Evolutionary conservation across 2,329 filamentous ascomycete species (phyloP), one percentile per base, ranked within the genome.

Genomic region (Colletotrichum limetticola): DNA sequence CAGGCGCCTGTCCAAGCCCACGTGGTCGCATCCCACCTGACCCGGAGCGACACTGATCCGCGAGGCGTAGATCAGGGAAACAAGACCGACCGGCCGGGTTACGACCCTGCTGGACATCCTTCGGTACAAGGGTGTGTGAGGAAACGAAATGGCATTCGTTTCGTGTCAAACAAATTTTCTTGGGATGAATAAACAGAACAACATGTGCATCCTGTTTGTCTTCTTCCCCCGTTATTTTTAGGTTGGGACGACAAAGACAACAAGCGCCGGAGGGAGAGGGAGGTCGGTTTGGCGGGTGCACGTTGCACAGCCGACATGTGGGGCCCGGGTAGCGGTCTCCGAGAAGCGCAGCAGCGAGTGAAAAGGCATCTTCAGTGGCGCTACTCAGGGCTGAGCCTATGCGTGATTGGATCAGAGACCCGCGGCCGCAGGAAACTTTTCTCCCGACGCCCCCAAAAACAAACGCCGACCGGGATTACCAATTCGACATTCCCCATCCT

Each of bases 161-260:
- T 52, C 19, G 32, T 60, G 19, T 26, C 37, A 26, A 57, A 5
- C 14, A 57, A 32, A 5, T 64, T 53, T 7, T 7, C 16, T 64
- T 72, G 66, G 66, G 66, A 72, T 30, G 66, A 52, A 66, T 9
- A 28, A 52, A 63, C 55, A 24, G n/a, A 26, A 26, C 11, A 58
- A 24, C n/a, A 11, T 55, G 16, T 19, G 66, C 57, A 32, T 24
- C 24, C 7, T 28, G 42, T 52, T 30, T 69, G 52, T 49, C 67
- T 70, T 65, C 55, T 57, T 60, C 46, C 46, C 42, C 14, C 26
- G 49, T 64, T 73, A 73, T 73, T 73, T 73, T 71, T 71, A 73
- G 66, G 66, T 61, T 49, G 60, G 49, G 4, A 19, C 61, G 28
- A 55, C 11, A 35, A 6, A 1, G 28, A 62, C 35, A 32, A 71